Evolutionary conservation across 1,139 yeast species (phyloP), one percentile per base, ranked within the genome.

Genomic region (Blastobotrys illinoisensis): DNA sequence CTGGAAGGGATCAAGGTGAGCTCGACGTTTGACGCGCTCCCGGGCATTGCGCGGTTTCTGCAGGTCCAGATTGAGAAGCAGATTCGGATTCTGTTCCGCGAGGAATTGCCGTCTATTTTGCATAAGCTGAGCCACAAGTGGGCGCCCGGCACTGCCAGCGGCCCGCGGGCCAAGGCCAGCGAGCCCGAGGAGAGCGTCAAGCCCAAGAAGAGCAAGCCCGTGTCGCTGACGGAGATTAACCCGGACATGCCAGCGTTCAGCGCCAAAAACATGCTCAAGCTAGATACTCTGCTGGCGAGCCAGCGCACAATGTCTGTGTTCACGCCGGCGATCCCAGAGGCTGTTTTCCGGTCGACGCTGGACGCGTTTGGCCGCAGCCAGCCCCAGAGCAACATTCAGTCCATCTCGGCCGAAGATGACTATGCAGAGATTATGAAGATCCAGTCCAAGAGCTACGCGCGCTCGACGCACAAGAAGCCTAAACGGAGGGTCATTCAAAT

Each of bases 51-150:
- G 16, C 79, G 83, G 58, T 87, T 88, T 62, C 72, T 89, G 55
- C 96, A 89, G 66, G 80, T 80, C 49, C 95, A 88, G 67, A 89
- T 89, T 59, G 96, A 89, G 67, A 79, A 77, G 55, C 95, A 88
- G 68, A 85, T 89, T 46, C 74, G 95, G 54, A 88, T 85, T 54
- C 73, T 89, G 60, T 88, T 89, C 71, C 77, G 95, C 58, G 96
- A 89, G 67, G 87, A 90, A 50, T 75, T 89, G 54, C 97, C 97
- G 1, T 83, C 89, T 5, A 81, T 88, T 48, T 76, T 89, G 52
- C 93, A 89, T 69, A 82, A 85, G 63, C 78, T 88, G 56, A 83
- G 91, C 21, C 81, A 87, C 62, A 81, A 80, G 62, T 89, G 88
- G 76, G 81, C 88, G 3, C 79, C 80, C 21, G 75, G 75, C 23